Percentiles rank a stretch among this genome's conserved stretches.
These are phyloP conservation scores for Bolboschoenus planiculmis DNA, from an alignment of 176 grass and related monocot genomes.

Conservation along the genomic window DNA sequence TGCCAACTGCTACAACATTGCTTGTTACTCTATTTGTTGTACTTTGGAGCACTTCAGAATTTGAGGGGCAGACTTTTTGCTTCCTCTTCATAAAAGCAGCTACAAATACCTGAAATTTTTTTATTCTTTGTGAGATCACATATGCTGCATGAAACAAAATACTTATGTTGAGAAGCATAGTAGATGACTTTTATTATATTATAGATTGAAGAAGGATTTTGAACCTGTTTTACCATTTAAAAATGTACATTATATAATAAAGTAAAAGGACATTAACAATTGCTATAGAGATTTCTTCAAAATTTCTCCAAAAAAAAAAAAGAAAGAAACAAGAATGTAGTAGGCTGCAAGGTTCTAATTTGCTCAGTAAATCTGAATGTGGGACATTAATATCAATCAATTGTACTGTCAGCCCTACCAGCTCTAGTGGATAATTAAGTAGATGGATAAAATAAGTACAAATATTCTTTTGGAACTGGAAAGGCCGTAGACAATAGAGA, in stretches of 20 bases:
- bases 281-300: too few relatives aligned
- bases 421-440: neutral
- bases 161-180: neutral
- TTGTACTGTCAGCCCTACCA: neutral
- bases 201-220: neutral
- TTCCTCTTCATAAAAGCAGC: conserved; percentile 77
- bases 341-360: too few relatives aligned
- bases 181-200: neutral
- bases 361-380: too few relatives aligned
- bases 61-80: conserved; percentile 62
- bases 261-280: too few relatives aligned
- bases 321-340: too few relatives aligned
- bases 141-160: neutral
- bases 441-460: neutral
- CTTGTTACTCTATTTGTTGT: neutral
- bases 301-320: too few relatives aligned
- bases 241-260: neutral
- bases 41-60: conserved; percentile 13
- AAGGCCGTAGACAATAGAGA: neutral
- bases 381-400: neutral
- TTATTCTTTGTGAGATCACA: neutral
- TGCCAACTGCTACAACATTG: neutral
- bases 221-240: neutral
- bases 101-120: conserved; percentile 72
- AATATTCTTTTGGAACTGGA: neutral